phyloP scores from a whole-genome alignment of 2,329 filamentous ascomycete genomes.

The Fusarium oxysporum region DNA sequence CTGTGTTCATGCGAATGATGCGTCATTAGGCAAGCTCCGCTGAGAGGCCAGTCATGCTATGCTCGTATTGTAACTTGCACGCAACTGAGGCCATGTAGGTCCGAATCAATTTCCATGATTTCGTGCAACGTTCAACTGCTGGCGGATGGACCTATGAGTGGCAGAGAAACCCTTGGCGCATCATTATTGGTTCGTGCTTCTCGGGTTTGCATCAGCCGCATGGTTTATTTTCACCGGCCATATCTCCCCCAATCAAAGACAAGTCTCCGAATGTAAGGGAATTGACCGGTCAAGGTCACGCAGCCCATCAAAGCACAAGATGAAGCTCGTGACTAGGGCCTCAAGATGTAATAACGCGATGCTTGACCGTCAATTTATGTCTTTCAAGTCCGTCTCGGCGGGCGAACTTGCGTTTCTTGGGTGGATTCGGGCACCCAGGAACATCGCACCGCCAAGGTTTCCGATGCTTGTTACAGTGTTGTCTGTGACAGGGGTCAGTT shows the following conservation, averaged over 20 bases:
- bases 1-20: slow-evolving; percentile 4
- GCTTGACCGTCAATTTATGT: slow-evolving; percentile 56
- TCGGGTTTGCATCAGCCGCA: slow-evolving; percentile 32
- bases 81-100: slow-evolving; percentile 9
- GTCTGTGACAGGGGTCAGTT: slow-evolving; percentile 47
- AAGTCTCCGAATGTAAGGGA: slow-evolving; percentile 33
- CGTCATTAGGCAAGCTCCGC: neutral
- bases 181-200: slow-evolving; percentile 34
- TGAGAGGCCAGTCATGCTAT: slow-evolving; percentile 1
- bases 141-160: slow-evolving; percentile 15
- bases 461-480: slow-evolving; percentile 58
- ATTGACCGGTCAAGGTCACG: slow-evolving; percentile 43
- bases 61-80: neutral
- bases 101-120: slow-evolving; percentile 17
- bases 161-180: slow-evolving; percentile 27
- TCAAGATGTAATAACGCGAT: slow-evolving; percentile 47
- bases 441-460: slow-evolving; percentile 56
- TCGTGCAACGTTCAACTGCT: slow-evolving; percentile 23
- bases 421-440: slow-evolving; percentile 55
- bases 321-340: slow-evolving; percentile 25
- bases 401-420: slow-evolving; percentile 56
- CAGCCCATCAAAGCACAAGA: slow-evolving; percentile 29
- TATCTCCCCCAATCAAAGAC: slow-evolving; percentile 38
- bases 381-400: slow-evolving; percentile 57
- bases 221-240: slow-evolving; percentile 38